Conservation (phyloP, 2,329 filamentous ascomycete species). For the Phaeoacremonium minimum region DNA sequence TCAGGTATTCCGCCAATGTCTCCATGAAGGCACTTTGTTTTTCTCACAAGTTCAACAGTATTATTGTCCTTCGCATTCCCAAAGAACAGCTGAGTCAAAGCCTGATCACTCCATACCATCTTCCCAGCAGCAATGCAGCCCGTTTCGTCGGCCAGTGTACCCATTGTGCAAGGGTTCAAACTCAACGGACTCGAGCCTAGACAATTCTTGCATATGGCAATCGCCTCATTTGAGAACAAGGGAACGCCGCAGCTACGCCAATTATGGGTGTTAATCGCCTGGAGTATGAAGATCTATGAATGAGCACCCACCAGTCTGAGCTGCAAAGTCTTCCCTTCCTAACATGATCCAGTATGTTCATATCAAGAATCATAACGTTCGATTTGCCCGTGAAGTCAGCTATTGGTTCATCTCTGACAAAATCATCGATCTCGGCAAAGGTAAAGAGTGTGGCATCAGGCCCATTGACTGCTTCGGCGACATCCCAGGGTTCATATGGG, state of each 20-base stretch:
- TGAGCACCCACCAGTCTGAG: constrained; percentile 29
- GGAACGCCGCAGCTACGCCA: constrained; percentile 43
- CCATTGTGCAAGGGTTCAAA: constrained; percentile 35
- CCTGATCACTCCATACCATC: constrained; percentile 45
- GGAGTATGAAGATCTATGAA: not conserved
- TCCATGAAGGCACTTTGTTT: too few species aligned
- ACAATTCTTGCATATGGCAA: constrained; percentile 33
- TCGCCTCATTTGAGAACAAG: constrained; percentile 44
- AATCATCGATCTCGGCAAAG: constrained; percentile 36
- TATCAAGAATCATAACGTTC: constrained; percentile 24
- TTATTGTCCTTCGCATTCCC: too few species aligned
- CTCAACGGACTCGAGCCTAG: constrained; percentile 17
- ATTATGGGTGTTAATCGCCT: not conserved
- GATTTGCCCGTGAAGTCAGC: constrained; percentile 34
- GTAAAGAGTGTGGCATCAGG: constrained; percentile 30
- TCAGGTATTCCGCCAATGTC: too few species aligned
- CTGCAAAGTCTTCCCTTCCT: constrained; percentile 31
- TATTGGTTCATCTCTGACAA: constrained; percentile 24
- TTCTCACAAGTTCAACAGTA: too few species aligned
- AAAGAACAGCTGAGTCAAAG: constrained; percentile 40
- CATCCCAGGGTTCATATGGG: constrained; percentile 31
- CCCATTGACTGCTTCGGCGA: constrained; percentile 24
- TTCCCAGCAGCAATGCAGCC: constrained; percentile 45
- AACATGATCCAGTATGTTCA: constrained; percentile 22
- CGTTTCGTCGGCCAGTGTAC: constrained; percentile 47